A percentile compares a stretch with the other conserved stretches of the same genome.
These are phyloP conservation scores for Ochetophila trinervis DNA, from an alignment of 306 rosid genomes.

Conservation along the genomic window DNA sequence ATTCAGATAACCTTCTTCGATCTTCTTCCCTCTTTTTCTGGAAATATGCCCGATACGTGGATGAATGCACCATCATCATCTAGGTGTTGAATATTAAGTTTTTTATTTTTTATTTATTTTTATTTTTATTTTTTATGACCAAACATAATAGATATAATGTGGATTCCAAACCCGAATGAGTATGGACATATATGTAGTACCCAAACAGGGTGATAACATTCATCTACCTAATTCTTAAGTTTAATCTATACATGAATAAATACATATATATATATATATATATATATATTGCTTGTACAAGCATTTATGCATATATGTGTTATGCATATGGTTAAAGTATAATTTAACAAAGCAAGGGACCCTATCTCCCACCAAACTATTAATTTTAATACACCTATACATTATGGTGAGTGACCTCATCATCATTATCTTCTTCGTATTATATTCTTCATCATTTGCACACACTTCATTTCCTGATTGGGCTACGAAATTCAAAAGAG, in stretches of 20 bases:
- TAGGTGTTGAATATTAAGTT: slow-evolving; percentile 21
- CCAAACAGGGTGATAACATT: slow-evolving; percentile 48
- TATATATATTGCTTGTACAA: neutral
- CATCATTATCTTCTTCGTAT: slow-evolving; percentile 24
- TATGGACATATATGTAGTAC: slow-evolving; percentile 30
- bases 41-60: slow-evolving; percentile 14
- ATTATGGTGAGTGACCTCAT: slow-evolving; percentile 41
- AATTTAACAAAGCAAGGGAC: slow-evolving; percentile 22
- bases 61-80: slow-evolving; percentile 33
- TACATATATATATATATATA: neutral
- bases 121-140: slow-evolving; percentile 24
- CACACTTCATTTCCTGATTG: slow-evolving; percentile 17
- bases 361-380: slow-evolving; percentile 9
- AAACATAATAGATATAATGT: slow-evolving; percentile 27
- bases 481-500: slow-evolving; percentile 3
- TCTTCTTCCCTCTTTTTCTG: slow-evolving; percentile 15
- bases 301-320: neutral
- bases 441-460: slow-evolving; percentile 15
- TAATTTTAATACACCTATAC: slow-evolving; percentile 26
- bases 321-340: too few species aligned
- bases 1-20: slow-evolving; percentile 1
- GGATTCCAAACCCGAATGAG: slow-evolving; percentile 21
- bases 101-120: neutral
- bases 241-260: slow-evolving; percentile 5
- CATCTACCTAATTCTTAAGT: too few species aligned